These are phyloP conservation scores for Tetrapisispora fleetii DNA, from an alignment of 805 yeast genomes.

Conservation along the genomic window DNA sequence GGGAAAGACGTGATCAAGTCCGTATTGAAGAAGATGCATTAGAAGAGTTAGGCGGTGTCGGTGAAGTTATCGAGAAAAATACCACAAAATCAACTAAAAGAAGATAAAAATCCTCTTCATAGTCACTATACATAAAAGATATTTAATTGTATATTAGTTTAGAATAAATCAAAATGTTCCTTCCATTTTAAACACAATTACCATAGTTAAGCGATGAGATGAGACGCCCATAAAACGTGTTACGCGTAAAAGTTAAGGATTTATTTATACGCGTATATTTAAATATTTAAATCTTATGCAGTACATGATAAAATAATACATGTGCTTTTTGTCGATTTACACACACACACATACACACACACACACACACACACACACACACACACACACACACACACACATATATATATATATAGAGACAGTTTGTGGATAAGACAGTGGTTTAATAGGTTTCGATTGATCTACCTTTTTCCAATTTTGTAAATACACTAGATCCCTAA, in stretches of 20 bases:
- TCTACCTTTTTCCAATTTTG: not conserved
- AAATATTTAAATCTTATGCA: not conserved
- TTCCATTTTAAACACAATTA: no score
- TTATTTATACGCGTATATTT: not conserved
- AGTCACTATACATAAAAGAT: no score
- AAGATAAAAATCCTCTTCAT: slow-evolving; percentile 11
- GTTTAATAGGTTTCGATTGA: not conserved
- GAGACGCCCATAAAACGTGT: not conserved
- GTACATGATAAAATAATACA: no score
- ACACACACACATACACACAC: no score
- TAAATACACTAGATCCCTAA: not conserved
- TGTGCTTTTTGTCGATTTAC: no score
- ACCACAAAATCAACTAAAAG: slow-evolving; percentile 46
- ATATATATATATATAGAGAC: no score
- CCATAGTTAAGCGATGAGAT: not conserved
- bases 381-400: no score
- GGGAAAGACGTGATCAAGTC: slow-evolving; percentile 95
- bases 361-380: no score
- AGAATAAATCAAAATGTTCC: no score
- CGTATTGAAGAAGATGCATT: slow-evolving; percentile 79
- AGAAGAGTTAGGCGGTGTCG: slow-evolving; percentile 88
- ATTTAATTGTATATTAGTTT: no score
- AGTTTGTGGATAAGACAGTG: no score
- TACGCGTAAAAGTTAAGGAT: not conserved
- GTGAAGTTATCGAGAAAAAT: slow-evolving; percentile 74